Evolutionary conservation across 1,139 yeast species (phyloP).

Genomic region (Lodderomyces elongisporus): DNA sequence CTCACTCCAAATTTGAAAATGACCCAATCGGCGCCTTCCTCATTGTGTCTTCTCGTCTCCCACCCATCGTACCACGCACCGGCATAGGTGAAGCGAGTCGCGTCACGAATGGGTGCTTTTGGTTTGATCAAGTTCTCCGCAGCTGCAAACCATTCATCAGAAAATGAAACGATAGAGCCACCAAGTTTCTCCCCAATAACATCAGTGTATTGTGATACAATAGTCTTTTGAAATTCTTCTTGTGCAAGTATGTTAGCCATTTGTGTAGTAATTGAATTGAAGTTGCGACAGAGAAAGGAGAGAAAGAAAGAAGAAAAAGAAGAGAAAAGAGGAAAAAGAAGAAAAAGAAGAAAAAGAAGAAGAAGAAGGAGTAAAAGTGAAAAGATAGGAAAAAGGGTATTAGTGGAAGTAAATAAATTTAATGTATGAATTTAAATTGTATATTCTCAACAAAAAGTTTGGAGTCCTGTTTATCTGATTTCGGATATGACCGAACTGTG

Average conservation of each 20-base stretch:
- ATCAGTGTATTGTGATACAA: conserved; percentile 53
- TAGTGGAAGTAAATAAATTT: too few species aligned
- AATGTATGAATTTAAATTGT: too few species aligned
- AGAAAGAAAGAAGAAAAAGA: too few species aligned
- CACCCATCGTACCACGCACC: conserved; percentile 99
- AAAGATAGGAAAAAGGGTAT: background rate
- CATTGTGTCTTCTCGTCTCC: conserved; percentile 94
- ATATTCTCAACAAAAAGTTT: too few species aligned
- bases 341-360: background rate
- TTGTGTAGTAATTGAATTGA: conserved; percentile 1
- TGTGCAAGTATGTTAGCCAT: conserved; percentile 31
- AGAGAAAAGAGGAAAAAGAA: too few species aligned
- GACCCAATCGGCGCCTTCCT: conserved; percentile 82
- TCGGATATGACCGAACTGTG: too few species aligned
- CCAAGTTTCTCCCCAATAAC: conserved; percentile 84
- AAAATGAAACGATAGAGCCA: conserved; percentile 60
- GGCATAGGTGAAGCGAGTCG: conserved; percentile 69
- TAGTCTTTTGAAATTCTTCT: conserved; percentile 38
- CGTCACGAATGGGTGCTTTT: conserved; percentile 71
- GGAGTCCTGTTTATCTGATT: too few species aligned
- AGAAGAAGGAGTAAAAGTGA: too few species aligned
- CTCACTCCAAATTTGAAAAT: conserved; percentile 78
- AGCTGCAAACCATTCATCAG: conserved; percentile 94
- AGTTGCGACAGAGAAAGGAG: too few species aligned
- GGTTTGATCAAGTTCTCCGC: conserved; percentile 88